Conservation (phyloP, 2,329 filamentous ascomycete species). For the Alternaria sp. region DNA sequence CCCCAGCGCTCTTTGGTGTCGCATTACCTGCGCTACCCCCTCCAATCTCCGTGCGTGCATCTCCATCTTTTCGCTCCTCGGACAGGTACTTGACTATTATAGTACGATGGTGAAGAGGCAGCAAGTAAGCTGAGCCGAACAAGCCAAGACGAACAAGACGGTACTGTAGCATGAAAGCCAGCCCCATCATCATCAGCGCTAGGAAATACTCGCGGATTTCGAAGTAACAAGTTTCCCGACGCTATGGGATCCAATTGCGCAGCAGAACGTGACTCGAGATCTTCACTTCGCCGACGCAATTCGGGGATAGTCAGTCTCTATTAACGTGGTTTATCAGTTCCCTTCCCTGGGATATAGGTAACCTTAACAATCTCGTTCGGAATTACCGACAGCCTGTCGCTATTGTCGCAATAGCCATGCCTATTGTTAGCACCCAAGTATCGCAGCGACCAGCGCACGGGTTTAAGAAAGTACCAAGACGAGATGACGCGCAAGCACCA, state of each 20-base stretch:
- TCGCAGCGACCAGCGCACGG: neutral
- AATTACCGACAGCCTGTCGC: neutral
- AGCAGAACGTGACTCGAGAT: slow-evolving; percentile 3
- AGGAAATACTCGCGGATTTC: neutral
- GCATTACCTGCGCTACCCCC: neutral
- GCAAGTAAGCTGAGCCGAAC: slow-evolving; percentile 1
- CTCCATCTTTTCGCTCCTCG: neutral
- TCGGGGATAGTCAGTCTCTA: neutral
- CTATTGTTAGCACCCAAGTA: slow-evolving; percentile 4
- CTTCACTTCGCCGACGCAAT: neutral
- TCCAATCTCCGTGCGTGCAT: slow-evolving; percentile 9
- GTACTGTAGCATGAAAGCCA: neutral
- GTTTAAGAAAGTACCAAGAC: neutral
- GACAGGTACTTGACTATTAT: neutral
- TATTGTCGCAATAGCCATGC: neutral
- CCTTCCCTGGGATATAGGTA: neutral
- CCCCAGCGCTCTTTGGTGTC: neutral
- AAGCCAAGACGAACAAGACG: neutral
- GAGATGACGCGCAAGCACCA: neutral
- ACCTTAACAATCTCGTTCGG: neutral
- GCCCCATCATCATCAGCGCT: neutral
- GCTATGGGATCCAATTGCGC: slow-evolving; percentile 5
- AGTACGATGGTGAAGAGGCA: neutral
- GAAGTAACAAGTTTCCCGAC: neutral
- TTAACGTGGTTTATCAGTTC: neutral